A percentile compares a stretch with the other conserved stretches of the same genome.
These are phyloP conservation scores for Domatiomyces catenatus DNA, from an alignment of 2,329 filamentous ascomycete species.

Conservation along the genomic window DNA sequence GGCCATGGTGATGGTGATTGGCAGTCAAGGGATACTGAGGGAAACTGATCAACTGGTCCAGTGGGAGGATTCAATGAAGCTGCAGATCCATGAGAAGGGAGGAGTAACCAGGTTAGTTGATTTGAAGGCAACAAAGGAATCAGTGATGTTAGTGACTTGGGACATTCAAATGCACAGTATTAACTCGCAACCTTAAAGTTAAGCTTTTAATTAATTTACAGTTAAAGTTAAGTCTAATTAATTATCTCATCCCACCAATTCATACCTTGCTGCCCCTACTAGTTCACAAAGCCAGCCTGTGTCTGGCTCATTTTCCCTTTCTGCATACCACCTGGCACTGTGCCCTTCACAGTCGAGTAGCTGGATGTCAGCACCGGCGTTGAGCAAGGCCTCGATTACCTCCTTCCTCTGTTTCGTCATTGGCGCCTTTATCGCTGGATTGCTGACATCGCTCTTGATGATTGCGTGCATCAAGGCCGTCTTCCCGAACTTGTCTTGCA, in stretches of 20 bases:
- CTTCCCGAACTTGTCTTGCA: slow-evolving; percentile 11
- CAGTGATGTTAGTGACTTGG: neutral
- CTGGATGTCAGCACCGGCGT: slow-evolving; percentile 8
- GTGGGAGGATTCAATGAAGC: neutral
- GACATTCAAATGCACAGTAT: too few relatives aligned
- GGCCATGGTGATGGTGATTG: slow-evolving; percentile 18
- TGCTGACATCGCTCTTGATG: slow-evolving; percentile 7
- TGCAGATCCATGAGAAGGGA: neutral
- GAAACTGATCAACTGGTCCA: neutral
- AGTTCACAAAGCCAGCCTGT: neutral
- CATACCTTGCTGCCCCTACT: neutral
- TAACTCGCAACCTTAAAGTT: too few relatives aligned
- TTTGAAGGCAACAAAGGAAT: neutral
- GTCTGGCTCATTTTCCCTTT: neutral
- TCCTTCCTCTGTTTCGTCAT: neutral
- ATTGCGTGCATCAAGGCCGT: slow-evolving; percentile 15
- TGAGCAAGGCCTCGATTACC: slow-evolving; percentile 5
- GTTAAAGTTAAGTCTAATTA: too few relatives aligned
- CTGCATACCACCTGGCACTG: neutral
- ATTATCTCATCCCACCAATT: neutral
- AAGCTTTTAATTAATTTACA: too few relatives aligned
- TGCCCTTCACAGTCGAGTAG: slow-evolving; percentile 1
- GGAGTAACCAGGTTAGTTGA: neutral
- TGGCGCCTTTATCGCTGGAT: slow-evolving; percentile 3
- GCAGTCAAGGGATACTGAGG: neutral